Conservation (phyloP, 2,329 filamentous ascomycete genomes). For the Fusarium scirpi region DNA sequence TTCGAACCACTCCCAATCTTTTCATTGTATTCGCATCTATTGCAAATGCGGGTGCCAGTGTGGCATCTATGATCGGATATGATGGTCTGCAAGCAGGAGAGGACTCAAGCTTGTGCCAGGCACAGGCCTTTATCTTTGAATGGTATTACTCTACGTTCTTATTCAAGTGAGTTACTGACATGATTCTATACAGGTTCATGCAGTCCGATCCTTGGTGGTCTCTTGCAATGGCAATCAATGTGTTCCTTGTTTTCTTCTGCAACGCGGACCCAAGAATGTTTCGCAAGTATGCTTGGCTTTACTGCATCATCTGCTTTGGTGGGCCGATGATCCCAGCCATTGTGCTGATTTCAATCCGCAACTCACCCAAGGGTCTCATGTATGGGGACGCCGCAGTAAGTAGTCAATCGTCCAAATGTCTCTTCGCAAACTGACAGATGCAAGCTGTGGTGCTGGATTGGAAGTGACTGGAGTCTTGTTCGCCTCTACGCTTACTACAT, state of each 20-base stretch:
- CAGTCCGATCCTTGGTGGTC: constrained; percentile 82
- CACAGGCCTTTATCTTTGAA: constrained; percentile 72
- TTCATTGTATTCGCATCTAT: constrained; percentile 56
- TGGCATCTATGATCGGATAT: constrained; percentile 77
- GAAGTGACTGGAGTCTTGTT: constrained; percentile 63
- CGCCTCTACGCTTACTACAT: constrained; percentile 72
- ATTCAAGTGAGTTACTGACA: background rate
- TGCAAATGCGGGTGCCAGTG: constrained; percentile 64
- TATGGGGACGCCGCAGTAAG: constrained; percentile 69
- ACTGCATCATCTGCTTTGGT: constrained; percentile 77
- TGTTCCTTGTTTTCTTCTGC: constrained; percentile 75
- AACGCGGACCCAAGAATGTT: constrained; percentile 72
- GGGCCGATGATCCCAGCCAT: constrained; percentile 75
- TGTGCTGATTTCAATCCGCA: constrained; percentile 70
- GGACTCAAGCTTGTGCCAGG: constrained; percentile 69
- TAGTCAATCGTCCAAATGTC: background rate
- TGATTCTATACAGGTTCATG: constrained; percentile 72
- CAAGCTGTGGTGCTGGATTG: constrained; percentile 73
- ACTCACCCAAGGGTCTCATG: constrained; percentile 54
- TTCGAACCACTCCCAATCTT: constrained; percentile 68
- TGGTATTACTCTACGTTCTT: constrained; percentile 59
- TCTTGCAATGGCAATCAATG: constrained; percentile 84
- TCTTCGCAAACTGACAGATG: constrained; percentile 18
- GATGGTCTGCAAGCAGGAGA: constrained; percentile 69
- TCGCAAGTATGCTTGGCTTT: constrained; percentile 75